Base-by-base conservation (phyloP, 2,329 filamentous ascomycete species). In the Pezicula rhizophila region DNA sequence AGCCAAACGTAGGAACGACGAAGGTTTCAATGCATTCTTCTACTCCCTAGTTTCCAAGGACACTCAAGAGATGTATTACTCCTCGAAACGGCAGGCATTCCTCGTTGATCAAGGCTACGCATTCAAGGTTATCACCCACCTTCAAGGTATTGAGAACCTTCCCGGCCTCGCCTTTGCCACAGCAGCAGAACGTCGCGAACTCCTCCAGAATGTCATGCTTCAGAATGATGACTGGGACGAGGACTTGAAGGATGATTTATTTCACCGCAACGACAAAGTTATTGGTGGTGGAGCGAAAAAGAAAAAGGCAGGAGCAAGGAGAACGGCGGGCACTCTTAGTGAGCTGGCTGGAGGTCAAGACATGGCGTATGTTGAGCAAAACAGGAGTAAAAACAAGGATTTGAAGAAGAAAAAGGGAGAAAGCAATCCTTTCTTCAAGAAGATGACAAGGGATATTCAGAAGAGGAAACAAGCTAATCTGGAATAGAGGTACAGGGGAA, bases 21-120 rank as follows among this genome's bases (percentile, higher is more conserved):
- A 97, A 66, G 93, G 93, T 7, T 99, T 99, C 69, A 99, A 99
- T 64, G 93, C 93, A 0, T 99, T 97, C 68, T 99, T 99, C 73
- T 99, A 99, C 70, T 95, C 89, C 0, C 78, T 99, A 1, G 93
- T 99, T 3, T 95, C 89, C 5, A 97, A 97, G 66, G 93, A 99
- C 64, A 99, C 93, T 0, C 85, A 91, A 53, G 93, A 99, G 67
- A 97, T 99, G 92, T 93, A 84, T 65, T 99, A 96, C 67, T 96
- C 92, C 0, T 91, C 90, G 4, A 97, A 96, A 68, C 81, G 93
- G 8, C 93, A 99, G 68, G 92, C 93, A 1, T 99, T 99, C 72
- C 76, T 99, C 1, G 91, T 99, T 18, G 93, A 99, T 57, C 93
- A 99, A 68, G 93, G 93, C 8, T 99, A 99, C 65, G 92, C 93